A percentile compares a stretch with the other conserved stretches of the same genome.
Conservation (phyloP, 495 filamentous ascomycete species). For the Neurospora discreta region DNA sequence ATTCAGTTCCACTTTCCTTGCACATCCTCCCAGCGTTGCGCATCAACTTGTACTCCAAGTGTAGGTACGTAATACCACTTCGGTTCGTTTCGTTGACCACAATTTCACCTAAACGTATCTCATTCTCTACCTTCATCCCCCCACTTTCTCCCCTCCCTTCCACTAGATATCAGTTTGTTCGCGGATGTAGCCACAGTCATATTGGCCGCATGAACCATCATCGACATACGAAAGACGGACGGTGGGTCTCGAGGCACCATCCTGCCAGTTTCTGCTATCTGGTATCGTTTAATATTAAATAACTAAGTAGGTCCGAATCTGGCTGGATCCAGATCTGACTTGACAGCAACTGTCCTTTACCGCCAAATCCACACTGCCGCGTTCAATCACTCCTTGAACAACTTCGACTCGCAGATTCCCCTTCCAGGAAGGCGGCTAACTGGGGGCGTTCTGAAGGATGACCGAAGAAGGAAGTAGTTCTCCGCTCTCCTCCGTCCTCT, state of each 20-base stretch:
- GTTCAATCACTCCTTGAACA: not conserved
- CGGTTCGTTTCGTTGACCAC: not conserved
- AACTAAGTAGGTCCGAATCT: not conserved
- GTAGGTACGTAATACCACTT: not conserved
- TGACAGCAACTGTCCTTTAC: not conserved
- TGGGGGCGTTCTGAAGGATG: not conserved
- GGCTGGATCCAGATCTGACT: not conserved
- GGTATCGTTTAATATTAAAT: not conserved
- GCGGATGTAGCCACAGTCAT: not conserved
- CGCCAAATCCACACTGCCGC: not conserved
- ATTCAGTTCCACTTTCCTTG: not conserved
- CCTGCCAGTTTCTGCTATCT: not conserved
- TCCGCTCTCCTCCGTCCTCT: not conserved
- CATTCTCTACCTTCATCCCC: not conserved
- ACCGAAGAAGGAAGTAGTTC: not conserved
- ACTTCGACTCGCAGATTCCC: not conserved
- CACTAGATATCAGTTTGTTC: not conserved
- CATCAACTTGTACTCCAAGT: not conserved
- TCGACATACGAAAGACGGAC: not conserved
- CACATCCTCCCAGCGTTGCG: not conserved
- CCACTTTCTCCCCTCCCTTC: not conserved
- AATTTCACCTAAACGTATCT: not conserved
- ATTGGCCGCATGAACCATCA: not conserved
- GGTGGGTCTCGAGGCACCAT: not conserved
- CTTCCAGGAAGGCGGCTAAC: not conserved